Percentiles rank a stretch among this genome's conserved stretches.
These are phyloP conservation scores for Backusella westeae DNA, from an alignment of 192 early-diverging fungal genomes.

Conservation along the genomic window DNA sequence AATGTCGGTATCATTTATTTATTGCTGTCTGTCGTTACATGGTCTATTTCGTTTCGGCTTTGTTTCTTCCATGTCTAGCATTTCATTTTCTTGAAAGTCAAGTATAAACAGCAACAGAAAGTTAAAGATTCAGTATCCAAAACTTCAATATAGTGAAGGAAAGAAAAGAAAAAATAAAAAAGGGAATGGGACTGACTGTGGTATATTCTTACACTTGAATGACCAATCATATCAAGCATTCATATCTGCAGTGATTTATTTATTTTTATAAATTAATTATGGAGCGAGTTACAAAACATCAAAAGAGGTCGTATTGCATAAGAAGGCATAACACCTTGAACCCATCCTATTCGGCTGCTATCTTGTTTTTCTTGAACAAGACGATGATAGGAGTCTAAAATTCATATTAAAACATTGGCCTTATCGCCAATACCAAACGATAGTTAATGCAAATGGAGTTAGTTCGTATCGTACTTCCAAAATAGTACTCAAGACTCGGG, in stretches of 20 bases:
- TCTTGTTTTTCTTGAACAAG: neutral
- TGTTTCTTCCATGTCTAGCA: neutral
- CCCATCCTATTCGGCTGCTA: neutral
- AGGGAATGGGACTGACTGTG: neutral
- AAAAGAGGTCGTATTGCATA: neutral
- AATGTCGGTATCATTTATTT: neutral
- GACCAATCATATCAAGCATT: neutral
- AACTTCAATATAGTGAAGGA: neutral
- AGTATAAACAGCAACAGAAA: neutral
- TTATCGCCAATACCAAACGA: neutral
- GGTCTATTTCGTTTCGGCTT: constrained; percentile 19
- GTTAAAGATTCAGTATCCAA: neutral
- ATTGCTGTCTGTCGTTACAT: constrained; percentile 6
- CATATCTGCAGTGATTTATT: neutral
- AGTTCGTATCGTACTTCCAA: neutral
- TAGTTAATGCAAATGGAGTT: neutral
- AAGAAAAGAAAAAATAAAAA: neutral
- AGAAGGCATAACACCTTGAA: neutral
- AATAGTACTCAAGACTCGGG: neutral
- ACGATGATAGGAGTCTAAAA: neutral
- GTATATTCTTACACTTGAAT: neutral
- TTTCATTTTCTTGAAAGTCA: neutral
- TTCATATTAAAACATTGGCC: neutral
- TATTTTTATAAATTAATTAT: neutral
- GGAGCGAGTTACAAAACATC: neutral